phyloP scores from a whole-genome alignment of 2,329 filamentous ascomycete species.

The Claviceps monticola region DNA sequence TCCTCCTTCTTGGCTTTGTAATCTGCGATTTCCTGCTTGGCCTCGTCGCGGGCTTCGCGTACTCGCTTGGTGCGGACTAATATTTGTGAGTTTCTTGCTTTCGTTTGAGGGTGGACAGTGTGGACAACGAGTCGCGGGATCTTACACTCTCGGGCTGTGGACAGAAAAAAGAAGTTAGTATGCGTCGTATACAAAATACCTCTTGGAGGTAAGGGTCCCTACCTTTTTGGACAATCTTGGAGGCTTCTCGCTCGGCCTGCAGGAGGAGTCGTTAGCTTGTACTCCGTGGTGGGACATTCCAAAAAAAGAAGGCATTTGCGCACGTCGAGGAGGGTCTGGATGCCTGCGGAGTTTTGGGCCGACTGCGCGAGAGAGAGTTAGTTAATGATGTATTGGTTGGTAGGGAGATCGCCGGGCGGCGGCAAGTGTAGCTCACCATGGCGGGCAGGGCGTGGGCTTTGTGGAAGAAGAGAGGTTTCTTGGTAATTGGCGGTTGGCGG shows the following conservation, averaged over 20 bases:
- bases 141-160: slow-evolving; percentile 75
- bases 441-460: neutral
- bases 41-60: slow-evolving; percentile 90
- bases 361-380: slow-evolving; percentile 43
- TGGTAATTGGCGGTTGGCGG: neutral
- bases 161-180: neutral
- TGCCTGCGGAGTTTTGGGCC: slow-evolving; percentile 95
- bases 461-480: neutral
- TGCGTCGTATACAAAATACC: neutral
- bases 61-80: slow-evolving; percentile 78
- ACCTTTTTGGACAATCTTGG: slow-evolving; percentile 99
- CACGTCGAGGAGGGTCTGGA: slow-evolving; percentile 98
- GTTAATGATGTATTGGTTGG: neutral
- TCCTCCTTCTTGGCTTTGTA: slow-evolving; percentile 83
- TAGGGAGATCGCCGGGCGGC: neutral
- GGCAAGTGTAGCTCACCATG: slow-evolving; percentile 5
- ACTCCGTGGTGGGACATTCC: neutral
- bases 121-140: slow-evolving; percentile 6
- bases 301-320: slow-evolving; percentile 17
- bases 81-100: slow-evolving; percentile 3
- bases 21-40: slow-evolving; percentile 93
- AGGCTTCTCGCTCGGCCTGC: slow-evolving; percentile 92
- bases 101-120: neutral
- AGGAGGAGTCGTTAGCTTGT: slow-evolving; percentile 2
- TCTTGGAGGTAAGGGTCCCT: slow-evolving; percentile 11